Conservation (phyloP, 169 alveolate species). For the Theileria annulata region DNA sequence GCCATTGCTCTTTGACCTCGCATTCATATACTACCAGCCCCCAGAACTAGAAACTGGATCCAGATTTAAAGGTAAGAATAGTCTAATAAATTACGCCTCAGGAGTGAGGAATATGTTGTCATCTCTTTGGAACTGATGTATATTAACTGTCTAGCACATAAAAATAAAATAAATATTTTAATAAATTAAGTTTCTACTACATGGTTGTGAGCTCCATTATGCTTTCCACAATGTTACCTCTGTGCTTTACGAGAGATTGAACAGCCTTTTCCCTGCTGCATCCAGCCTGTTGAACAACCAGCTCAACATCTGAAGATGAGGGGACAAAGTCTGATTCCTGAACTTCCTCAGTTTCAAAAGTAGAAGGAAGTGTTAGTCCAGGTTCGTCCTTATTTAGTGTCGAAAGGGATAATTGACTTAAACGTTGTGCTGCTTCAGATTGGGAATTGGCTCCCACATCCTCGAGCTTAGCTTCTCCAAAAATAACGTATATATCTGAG, state of each 20-base stretch:
- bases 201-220: conserved; percentile 77
- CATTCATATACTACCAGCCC: conserved; percentile 61
- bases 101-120: conserved; percentile 55
- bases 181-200: neutral
- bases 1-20: conserved; percentile 64
- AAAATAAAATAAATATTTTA: neutral
- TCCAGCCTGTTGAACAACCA: conserved; percentile 88
- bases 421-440: conserved; percentile 73
- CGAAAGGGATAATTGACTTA: conserved; percentile 60
- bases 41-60: conserved; percentile 34
- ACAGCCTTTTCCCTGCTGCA: conserved; percentile 87
- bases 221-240: conserved; percentile 88
- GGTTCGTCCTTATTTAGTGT: conserved; percentile 31
- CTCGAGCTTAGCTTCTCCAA: conserved; percentile 95
- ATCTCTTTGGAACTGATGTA: conserved; percentile 50
- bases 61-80: conserved; percentile 31
- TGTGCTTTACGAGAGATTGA: conserved; percentile 82
- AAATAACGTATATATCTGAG: conserved; percentile 91
- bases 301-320: conserved; percentile 76
- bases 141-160: neutral
- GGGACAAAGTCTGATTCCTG: conserved; percentile 18
- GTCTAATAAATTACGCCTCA: neutral
- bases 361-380: conserved; percentile 18
- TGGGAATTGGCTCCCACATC: conserved; percentile 81
- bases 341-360: conserved; percentile 32